These are phyloP conservation scores for Picochlorum sp. DNA, from an alignment of 139 green algal species.

Conservation along the genomic window DNA sequence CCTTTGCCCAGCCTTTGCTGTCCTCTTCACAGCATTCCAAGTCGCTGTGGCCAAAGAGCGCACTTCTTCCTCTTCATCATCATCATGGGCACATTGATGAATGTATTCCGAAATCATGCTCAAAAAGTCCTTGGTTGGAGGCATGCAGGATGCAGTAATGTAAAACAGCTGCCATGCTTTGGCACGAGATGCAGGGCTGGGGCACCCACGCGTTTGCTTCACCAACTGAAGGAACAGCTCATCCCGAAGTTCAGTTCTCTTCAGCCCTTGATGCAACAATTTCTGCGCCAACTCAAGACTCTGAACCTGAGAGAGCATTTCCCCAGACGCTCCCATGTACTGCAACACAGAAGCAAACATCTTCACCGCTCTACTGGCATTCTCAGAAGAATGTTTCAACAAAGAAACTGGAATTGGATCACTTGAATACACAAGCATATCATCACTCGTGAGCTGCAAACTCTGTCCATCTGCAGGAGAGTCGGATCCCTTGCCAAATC, in stretches of 20 bases:
- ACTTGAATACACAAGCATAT: conserved; percentile 53
- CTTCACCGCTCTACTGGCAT: conserved; percentile 73
- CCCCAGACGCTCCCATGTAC: conserved; percentile 62
- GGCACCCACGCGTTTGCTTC: conserved; percentile 86
- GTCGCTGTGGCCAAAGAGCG: conserved; percentile 41
- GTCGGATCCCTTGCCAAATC: conserved; percentile 10
- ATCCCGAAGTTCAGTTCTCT: conserved; percentile 82
- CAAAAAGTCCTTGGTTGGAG: conserved; percentile 83
- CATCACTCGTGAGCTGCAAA: conserved; percentile 42
- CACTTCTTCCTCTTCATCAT: conserved; percentile 29
- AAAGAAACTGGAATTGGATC: conserved; percentile 81
- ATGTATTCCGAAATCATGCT: conserved; percentile 82
- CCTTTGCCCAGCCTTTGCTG: conserved; percentile 74
- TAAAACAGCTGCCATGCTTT: conserved; percentile 86
- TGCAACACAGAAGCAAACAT: conserved; percentile 79
- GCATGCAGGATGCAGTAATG: conserved; percentile 71
- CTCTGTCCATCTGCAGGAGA: conserved; percentile 12
- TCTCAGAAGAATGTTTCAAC: conserved; percentile 74
- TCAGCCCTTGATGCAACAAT: conserved; percentile 81
- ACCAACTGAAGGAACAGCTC: conserved; percentile 85
- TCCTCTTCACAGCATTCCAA: conserved; percentile 80
- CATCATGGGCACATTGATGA: conserved; percentile 53
- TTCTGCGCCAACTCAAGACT: conserved; percentile 73
- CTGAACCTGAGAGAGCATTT: conserved; percentile 23
- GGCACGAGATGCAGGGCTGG: conserved; percentile 20